These are phyloP conservation scores for Tricholoma matsutake DNA, from an alignment of 768 basidiomycete genomes.

Conservation along the genomic window DNA sequence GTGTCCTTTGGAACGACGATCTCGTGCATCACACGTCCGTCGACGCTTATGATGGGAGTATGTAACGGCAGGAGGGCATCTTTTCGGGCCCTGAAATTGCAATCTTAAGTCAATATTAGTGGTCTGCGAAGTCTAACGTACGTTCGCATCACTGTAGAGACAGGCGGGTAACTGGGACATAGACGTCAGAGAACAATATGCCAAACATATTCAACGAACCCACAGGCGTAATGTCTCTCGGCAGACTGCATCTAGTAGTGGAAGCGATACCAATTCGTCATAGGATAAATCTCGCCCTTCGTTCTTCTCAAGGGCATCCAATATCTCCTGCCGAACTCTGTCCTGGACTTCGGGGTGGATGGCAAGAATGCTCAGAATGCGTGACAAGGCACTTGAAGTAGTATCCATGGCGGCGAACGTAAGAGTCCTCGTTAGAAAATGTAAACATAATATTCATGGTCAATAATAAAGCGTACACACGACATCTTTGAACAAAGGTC, in stretches of 20 bases:
- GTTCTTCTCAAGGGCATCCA: slow-evolving; percentile 5
- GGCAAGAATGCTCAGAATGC: slow-evolving; percentile 27
- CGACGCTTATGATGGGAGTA: slow-evolving; percentile 20
- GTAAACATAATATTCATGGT: background rate
- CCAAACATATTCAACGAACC: background rate
- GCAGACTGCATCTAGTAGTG: slow-evolving; percentile 33
- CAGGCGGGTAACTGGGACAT: slow-evolving; percentile 18
- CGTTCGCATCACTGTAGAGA: slow-evolving; percentile 20
- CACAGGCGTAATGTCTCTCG: slow-evolving; percentile 34
- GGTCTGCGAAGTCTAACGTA: slow-evolving; percentile 5
- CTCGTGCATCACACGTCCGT: slow-evolving; percentile 23
- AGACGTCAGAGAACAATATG: background rate
- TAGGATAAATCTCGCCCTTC: slow-evolving; percentile 18
- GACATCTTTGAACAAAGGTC: slow-evolving; percentile 8
- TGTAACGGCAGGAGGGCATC: slow-evolving; percentile 33
- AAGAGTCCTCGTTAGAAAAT: slow-evolving; percentile 20
- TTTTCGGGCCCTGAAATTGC: slow-evolving; percentile 13
- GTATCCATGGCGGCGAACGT: slow-evolving; percentile 35
- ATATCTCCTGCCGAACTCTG: slow-evolving; percentile 29
- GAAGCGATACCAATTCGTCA: slow-evolving; percentile 26
- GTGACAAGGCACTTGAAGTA: slow-evolving; percentile 28
- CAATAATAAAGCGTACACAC: slow-evolving; percentile 6
- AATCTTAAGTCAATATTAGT: background rate
- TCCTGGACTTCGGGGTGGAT: slow-evolving; percentile 29
- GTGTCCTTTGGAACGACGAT: slow-evolving; percentile 31